A percentile compares a stretch with the other conserved stretches of the same genome.
Conservation (phyloP, 331 rosid species). For the Arachis monticola region DNA sequence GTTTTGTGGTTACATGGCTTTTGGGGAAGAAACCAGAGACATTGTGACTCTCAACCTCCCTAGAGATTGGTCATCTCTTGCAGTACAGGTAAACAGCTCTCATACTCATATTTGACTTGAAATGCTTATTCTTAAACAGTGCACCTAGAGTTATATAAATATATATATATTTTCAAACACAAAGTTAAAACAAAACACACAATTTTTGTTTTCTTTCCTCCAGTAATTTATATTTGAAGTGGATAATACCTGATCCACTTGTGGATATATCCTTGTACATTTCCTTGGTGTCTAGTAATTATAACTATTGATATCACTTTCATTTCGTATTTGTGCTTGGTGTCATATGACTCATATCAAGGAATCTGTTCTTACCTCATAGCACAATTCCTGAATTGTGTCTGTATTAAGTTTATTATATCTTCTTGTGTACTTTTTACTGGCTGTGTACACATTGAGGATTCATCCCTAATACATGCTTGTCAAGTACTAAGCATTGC, state of each 20-base stretch:
- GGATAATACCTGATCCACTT: constrained; percentile 17
- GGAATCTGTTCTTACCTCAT: constrained; percentile 22
- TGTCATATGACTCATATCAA: neutral
- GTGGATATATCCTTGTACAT: neutral
- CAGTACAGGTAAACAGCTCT: constrained; percentile 70
- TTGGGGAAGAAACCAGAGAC: constrained; percentile 86
- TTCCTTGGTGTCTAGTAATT: constrained; percentile 6
- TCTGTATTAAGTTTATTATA: neutral
- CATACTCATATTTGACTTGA: constrained; percentile 22
- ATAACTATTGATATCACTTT: constrained; percentile 1
- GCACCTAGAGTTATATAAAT: too few species aligned
- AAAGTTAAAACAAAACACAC: too few species aligned
- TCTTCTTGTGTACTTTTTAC: constrained; percentile 6
- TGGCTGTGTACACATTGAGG: neutral
- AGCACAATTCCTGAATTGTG: neutral
- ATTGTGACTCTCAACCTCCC: constrained; percentile 89
- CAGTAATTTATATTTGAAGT: constrained; percentile 8
- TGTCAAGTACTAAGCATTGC: neutral
- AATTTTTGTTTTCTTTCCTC: neutral
- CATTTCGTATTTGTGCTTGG: constrained; percentile 12
- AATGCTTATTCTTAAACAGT: neutral
- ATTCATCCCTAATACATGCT: constrained; percentile 18
- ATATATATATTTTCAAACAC: too few species aligned
- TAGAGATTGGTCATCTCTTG: constrained; percentile 69
- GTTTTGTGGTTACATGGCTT: constrained; percentile 89